Evolutionary conservation across 2,329 filamentous ascomycete genomes (phyloP).

Genomic region (Elsinoe australis): DNA sequence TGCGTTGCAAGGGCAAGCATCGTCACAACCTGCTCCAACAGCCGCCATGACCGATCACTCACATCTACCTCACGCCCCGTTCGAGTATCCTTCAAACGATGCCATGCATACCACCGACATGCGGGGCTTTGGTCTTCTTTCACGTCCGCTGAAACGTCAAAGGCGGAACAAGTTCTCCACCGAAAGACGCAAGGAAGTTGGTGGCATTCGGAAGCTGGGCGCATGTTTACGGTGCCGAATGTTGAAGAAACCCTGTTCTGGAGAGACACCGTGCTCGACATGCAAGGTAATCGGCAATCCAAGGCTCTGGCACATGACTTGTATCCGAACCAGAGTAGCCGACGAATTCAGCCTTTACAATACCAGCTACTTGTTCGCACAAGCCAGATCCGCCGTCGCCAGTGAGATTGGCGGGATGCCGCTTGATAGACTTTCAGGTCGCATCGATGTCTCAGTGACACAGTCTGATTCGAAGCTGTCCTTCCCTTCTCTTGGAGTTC

Average conservation of each 20-base stretch:
- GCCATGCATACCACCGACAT: not conserved
- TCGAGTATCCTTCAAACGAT: slow-evolving; percentile 16
- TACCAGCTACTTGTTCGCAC: slow-evolving; percentile 44
- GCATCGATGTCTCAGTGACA: slow-evolving; percentile 48
- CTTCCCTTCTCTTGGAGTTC: slow-evolving; percentile 36
- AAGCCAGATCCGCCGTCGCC: slow-evolving; percentile 45
- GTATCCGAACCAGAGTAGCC: slow-evolving; percentile 50
- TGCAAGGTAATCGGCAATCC: slow-evolving; percentile 54
- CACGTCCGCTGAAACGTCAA: slow-evolving; percentile 37
- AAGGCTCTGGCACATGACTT: slow-evolving; percentile 52
- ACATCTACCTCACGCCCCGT: slow-evolving; percentile 21
- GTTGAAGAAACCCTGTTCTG: slow-evolving; percentile 57
- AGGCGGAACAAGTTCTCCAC: slow-evolving; percentile 51
- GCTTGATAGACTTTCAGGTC: slow-evolving; percentile 43
- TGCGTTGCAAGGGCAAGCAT: slow-evolving; percentile 1
- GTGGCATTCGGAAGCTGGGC: slow-evolving; percentile 52
- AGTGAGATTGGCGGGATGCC: slow-evolving; percentile 41
- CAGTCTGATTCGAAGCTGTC: slow-evolving; percentile 29
- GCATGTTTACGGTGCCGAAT: slow-evolving; percentile 57
- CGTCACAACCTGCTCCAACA: slow-evolving; percentile 17
- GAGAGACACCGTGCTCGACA: slow-evolving; percentile 52
- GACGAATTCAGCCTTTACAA: slow-evolving; percentile 53
- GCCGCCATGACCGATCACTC: not conserved
- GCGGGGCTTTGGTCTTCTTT: slow-evolving; percentile 19
- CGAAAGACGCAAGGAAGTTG: slow-evolving; percentile 50